phyloP scores from a whole-genome alignment of 2,329 filamentous ascomycete species.

The Aureobasidium sp. region DNA sequence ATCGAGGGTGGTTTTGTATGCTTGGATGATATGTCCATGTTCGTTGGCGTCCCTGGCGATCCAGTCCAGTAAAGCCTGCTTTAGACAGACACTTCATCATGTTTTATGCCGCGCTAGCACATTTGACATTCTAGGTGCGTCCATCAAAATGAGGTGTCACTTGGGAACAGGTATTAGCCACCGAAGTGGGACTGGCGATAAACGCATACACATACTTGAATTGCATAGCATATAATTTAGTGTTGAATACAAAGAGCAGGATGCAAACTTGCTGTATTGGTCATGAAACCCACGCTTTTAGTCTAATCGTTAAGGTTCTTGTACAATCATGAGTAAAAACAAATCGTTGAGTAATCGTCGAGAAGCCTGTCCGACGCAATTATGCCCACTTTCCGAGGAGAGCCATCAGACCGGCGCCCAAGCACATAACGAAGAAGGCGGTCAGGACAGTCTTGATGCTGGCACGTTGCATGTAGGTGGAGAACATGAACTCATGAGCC shows the following conservation, averaged over 20 bases:
- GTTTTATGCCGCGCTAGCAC: too few species aligned
- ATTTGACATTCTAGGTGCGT: too few species aligned
- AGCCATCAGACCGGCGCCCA: constrained; percentile 72
- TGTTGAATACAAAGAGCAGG: background rate
- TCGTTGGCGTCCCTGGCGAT: too few species aligned
- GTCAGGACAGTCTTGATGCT: constrained; percentile 57
- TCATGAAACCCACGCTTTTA: constrained; percentile 5
- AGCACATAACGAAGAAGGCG: constrained; percentile 63
- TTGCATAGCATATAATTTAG: background rate
- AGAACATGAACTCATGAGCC: constrained; percentile 97
- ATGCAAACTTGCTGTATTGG: background rate
- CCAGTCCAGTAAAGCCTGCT: too few species aligned
- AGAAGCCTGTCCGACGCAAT: constrained; percentile 14
- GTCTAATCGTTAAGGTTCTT: background rate
- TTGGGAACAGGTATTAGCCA: background rate
- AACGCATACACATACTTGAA: background rate
- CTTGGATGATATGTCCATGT: too few species aligned
- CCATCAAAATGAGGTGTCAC: too few species aligned
- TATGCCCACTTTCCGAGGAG: constrained; percentile 79
- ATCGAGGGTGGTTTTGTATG: too few species aligned
- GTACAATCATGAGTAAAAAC: constrained; percentile 4
- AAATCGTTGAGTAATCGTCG: background rate
- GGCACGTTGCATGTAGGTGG: constrained; percentile 69
- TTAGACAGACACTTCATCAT: too few species aligned
- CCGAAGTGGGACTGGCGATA: background rate